Conservation (phyloP, 2,329 filamentous ascomycete genomes). For the Aureobasidium sp. region DNA sequence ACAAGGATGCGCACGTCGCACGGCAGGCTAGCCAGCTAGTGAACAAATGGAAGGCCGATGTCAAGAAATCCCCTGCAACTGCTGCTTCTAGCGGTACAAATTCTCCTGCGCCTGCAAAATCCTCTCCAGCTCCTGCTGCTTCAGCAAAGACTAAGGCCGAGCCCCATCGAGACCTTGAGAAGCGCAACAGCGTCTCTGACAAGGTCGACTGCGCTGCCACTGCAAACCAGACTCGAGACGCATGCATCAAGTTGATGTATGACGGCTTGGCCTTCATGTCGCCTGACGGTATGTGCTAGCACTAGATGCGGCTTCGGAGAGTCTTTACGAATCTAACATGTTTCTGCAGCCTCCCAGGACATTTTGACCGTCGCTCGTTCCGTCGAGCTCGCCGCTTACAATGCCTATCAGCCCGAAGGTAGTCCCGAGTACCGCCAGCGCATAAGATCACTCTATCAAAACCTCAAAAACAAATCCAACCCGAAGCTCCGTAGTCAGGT, state of each 20-base stretch:
- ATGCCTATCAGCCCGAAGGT: constrained; percentile 61
- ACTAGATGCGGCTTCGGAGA: neutral
- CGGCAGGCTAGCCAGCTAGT: constrained; percentile 75
- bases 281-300: constrained; percentile 36
- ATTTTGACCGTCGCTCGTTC: constrained; percentile 62
- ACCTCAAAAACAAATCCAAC: constrained; percentile 90
- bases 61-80: constrained; percentile 47
- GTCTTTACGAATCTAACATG: neutral
- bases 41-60: constrained; percentile 75
- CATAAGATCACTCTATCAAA: constrained; percentile 86
- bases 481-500: constrained; percentile 68
- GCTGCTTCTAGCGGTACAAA: constrained; percentile 36
- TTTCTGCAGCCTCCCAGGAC: constrained; percentile 46
- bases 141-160: constrained; percentile 45
- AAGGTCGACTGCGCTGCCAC: constrained; percentile 72
- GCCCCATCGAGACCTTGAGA: constrained; percentile 57
- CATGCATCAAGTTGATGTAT: constrained; percentile 85
- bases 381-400: constrained; percentile 71
- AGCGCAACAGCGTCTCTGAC: constrained; percentile 76
- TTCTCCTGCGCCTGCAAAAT: constrained; percentile 30
- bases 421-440: constrained; percentile 73
- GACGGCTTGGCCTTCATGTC: constrained; percentile 78
- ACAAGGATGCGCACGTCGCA: constrained; percentile 68
- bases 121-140: constrained; percentile 31
- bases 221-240: constrained; percentile 66